Conservation (phyloP, 192 early-diverging fungal genomes). For the Backusella circina region DNA sequence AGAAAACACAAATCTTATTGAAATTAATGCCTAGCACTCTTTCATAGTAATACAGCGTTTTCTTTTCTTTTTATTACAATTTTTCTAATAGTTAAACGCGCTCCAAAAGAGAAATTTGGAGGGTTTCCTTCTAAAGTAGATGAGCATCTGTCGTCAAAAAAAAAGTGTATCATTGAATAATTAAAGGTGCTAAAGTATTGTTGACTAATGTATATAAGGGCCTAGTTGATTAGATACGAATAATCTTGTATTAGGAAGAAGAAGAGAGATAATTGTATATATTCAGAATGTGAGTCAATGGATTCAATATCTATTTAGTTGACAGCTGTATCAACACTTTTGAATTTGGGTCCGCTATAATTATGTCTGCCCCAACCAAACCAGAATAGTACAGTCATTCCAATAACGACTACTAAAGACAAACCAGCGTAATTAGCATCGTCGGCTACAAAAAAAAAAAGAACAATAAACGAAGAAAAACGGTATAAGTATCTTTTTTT, state of each 20-base stretch:
- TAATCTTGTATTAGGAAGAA: background rate
- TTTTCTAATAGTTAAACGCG: too few species aligned
- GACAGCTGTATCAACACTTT: background rate
- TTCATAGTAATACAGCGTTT: too few species aligned
- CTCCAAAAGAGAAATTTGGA: too few species aligned
- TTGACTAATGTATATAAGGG: too few species aligned
- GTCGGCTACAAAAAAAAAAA: background rate
- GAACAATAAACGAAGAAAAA: background rate
- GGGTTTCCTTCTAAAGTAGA: too few species aligned
- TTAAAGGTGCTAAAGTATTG: too few species aligned
- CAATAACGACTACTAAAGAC: conserved; percentile 3
- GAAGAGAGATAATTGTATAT: background rate
- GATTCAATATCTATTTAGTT: background rate
- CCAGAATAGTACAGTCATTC: background rate
- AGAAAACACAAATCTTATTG: background rate
- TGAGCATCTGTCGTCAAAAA: too few species aligned
- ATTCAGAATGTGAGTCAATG: background rate
- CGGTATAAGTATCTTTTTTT: background rate
- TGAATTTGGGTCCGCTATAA: conserved; percentile 4
- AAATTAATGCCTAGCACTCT: too few species aligned
- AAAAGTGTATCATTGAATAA: too few species aligned
- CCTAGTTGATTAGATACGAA: background rate
- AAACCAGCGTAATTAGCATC: conserved; percentile 25
- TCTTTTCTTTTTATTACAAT: too few species aligned
- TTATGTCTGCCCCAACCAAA: conserved; percentile 9